These are phyloP conservation scores for Onygenales sp. DNA, from an alignment of 2,329 filamentous ascomycete genomes.

Conservation along the genomic window DNA sequence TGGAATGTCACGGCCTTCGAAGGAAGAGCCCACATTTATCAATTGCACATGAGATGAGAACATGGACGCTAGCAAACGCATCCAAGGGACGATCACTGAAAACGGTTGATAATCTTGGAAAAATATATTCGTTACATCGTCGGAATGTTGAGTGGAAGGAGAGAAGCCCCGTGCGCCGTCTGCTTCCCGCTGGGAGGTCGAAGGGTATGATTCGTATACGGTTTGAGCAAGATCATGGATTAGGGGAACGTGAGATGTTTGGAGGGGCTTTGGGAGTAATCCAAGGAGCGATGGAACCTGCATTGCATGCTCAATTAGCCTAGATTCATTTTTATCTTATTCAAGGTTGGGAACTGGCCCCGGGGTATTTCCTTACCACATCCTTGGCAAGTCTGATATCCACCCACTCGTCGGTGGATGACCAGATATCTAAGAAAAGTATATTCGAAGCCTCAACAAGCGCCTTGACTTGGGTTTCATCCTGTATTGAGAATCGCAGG, in stretches of 20 bases:
- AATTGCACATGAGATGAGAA: constrained; percentile 71
- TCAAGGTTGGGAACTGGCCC: neutral
- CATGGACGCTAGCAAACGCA: constrained; percentile 80
- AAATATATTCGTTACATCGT: constrained; percentile 56
- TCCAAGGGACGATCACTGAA: constrained; percentile 79
- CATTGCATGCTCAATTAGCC: neutral
- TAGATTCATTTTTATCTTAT: constrained; percentile 3
- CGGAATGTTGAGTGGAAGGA: constrained; percentile 22
- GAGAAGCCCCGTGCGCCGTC: constrained; percentile 20
- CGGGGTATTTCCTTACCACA: constrained; percentile 48
- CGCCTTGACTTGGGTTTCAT: constrained; percentile 56
- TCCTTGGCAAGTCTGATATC: constrained; percentile 73
- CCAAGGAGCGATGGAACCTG: constrained; percentile 64
- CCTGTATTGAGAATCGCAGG: constrained; percentile 69
- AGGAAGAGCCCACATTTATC: constrained; percentile 71
- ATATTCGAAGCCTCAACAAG: constrained; percentile 64
- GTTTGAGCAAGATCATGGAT: constrained; percentile 72
- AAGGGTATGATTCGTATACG: constrained; percentile 66
- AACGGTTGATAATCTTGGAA: constrained; percentile 89
- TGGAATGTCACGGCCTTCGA: constrained; percentile 76
- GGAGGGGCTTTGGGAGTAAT: constrained; percentile 66
- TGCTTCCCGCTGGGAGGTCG: constrained; percentile 21
- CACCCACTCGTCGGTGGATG: constrained; percentile 68
- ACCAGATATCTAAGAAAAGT: constrained; percentile 85
- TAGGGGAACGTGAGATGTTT: constrained; percentile 60